These are phyloP conservation scores for Jaenimonas drosophilae DNA, from an alignment of 208 protist genomes.

Conservation along the genomic window DNA sequence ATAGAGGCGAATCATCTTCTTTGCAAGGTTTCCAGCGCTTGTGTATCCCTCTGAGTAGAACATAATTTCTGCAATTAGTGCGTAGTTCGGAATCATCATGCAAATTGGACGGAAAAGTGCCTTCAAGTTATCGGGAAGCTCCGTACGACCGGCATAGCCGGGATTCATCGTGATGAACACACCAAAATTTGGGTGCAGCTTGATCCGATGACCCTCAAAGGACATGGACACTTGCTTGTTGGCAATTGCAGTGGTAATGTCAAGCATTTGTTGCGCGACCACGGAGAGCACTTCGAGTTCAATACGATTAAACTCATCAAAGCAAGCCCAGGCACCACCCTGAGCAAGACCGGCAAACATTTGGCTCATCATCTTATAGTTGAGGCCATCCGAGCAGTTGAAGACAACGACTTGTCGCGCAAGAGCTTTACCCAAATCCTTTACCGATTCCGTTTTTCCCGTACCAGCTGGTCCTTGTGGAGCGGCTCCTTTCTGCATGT, in stretches of 20 bases:
- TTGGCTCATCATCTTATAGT: conserved; percentile 92
- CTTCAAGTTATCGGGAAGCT: conserved; percentile 97
- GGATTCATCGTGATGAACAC: conserved; percentile 98
- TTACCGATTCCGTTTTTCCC: conserved; percentile 96
- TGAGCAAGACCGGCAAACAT: conserved; percentile 94
- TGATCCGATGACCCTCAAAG: conserved; percentile 91
- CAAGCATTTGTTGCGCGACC: conserved; percentile 90
- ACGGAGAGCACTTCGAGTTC: conserved; percentile 92
- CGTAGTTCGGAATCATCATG: conserved; percentile 96
- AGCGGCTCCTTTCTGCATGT: conserved; percentile 88
- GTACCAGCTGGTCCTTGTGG: conserved; percentile 94
- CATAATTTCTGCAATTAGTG: conserved; percentile 95
- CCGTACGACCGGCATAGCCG: conserved; percentile 94
- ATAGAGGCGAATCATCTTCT: conserved; percentile 95
- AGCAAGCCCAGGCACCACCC: conserved; percentile 89
- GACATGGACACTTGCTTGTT: conserved; percentile 59
- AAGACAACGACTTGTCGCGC: conserved; percentile 91
- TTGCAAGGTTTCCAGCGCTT: conserved; percentile 79
- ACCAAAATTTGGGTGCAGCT: conserved; percentile 88
- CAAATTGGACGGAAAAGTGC: conserved; percentile 93
- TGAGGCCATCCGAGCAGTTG: conserved; percentile 94
- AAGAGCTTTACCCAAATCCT: conserved; percentile 89
- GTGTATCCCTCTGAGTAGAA: conserved; percentile 96
- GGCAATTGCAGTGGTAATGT: conserved; percentile 88
- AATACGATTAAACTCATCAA: conserved; percentile 95